phyloP scores from a whole-genome alignment of 768 basidiomycete species.

The Calocera cornea region DNA sequence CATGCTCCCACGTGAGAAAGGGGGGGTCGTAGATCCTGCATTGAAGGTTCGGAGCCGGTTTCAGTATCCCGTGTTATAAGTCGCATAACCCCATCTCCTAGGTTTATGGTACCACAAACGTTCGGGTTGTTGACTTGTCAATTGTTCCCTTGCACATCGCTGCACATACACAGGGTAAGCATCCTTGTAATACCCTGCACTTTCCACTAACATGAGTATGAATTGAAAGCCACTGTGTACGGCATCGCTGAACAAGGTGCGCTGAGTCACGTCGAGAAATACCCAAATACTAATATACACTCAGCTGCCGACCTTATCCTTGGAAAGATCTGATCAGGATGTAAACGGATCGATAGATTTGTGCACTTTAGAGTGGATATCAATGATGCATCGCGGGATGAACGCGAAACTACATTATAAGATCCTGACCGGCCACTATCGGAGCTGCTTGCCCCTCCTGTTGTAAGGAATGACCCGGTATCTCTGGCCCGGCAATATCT shows the following conservation, averaged over 20 bases:
- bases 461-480: too few relatives aligned
- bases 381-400: too few relatives aligned
- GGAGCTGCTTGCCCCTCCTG: too few relatives aligned
- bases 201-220: background rate
- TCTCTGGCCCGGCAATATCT: too few relatives aligned
- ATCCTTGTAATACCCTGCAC: background rate
- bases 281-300: background rate
- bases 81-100: too few relatives aligned
- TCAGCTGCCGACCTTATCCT: background rate
- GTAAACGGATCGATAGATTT: background rate
- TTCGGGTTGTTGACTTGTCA: constrained; percentile 41
- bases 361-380: too few relatives aligned
- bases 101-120: constrained; percentile 18
- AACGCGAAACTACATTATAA: too few relatives aligned
- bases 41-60: constrained; percentile 14
- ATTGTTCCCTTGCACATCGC: constrained; percentile 37
- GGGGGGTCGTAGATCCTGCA: constrained; percentile 47
- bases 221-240: background rate
- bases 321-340: background rate
- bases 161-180: constrained; percentile 24
- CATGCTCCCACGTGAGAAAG: constrained; percentile 47
- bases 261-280: background rate
- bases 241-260: background rate
- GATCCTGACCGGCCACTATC: too few relatives aligned
- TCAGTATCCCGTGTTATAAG: too few relatives aligned